These are phyloP conservation scores for Irpex sp. DNA, from an alignment of 1,284 basidiomycete genomes.

Conservation along the genomic window DNA sequence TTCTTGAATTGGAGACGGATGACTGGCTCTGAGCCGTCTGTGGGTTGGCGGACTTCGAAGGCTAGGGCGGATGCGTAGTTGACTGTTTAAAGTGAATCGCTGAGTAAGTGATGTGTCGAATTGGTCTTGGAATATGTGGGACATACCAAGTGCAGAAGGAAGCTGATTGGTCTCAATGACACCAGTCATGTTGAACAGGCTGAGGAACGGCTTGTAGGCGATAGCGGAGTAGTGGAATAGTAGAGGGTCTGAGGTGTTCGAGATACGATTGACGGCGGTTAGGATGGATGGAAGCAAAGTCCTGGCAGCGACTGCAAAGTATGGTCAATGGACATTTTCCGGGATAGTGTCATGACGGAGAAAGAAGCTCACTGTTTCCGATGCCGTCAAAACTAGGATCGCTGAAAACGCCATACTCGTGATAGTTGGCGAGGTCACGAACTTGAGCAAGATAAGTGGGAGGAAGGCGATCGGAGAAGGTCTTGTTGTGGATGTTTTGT, in stretches of 20 bases:
- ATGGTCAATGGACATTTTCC: too few species aligned
- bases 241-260: slow-evolving; percentile 39
- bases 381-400: slow-evolving; percentile 34
- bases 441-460: slow-evolving; percentile 34
- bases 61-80: slow-evolving; percentile 43
- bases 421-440: slow-evolving; percentile 47
- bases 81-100: slow-evolving; percentile 19
- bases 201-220: slow-evolving; percentile 54
- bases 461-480: slow-evolving; percentile 29
- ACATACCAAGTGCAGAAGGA: slow-evolving; percentile 33
- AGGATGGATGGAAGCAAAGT: slow-evolving; percentile 43
- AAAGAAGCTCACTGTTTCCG: slow-evolving; percentile 23
- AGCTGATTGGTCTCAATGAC: slow-evolving; percentile 32
- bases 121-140: neutral
- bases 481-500: slow-evolving; percentile 40
- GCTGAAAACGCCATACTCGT: slow-evolving; percentile 47
- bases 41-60: slow-evolving; percentile 35
- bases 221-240: slow-evolving; percentile 41
- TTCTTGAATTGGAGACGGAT: slow-evolving; percentile 62
- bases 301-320: slow-evolving; percentile 37
- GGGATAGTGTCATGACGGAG: too few species aligned
- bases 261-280: slow-evolving; percentile 36
- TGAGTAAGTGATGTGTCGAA: too few species aligned
- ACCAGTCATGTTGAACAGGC: slow-evolving; percentile 50
- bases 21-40: slow-evolving; percentile 31